Evolutionary conservation across 345 rosid genomes (phyloP), one percentile per base, ranked within the genome.

Genomic region (Clausena lansium): DNA sequence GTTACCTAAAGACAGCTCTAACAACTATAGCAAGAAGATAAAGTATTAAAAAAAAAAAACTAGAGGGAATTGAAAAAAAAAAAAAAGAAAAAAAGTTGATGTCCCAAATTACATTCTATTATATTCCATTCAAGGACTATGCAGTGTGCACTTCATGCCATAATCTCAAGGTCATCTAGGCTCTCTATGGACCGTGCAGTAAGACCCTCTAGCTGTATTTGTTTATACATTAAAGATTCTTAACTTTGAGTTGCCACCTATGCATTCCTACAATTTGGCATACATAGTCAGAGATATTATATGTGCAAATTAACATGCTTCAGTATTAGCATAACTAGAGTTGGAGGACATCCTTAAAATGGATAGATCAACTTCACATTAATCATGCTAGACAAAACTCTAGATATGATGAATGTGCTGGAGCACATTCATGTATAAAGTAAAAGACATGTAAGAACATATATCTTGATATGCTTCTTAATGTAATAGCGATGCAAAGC

Each of bases 281-380:
- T 2, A 28, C n/a, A 59, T 15, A 1, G 27, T 24, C 50, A 71
- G 47, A 45, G 24, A 58, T 73, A 6, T 36, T 36, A 57, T 30
- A 71, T 6, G 13, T 33, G 13, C 54, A 60, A 73, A 59, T 38
- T 38, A 59, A 60, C 36, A 38, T 4, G 58, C 39, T 60, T 61
- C 41, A 38, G 11, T 38, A 74, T 41, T 17, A 14, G 55, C 30
- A 58, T n/a, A 54, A n/a, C 65, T 36, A 32, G 5, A n/a, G 11
- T 24, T 20, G 59, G 52, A 8, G 33, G 39, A 47, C 61, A 75
- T 11, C 35, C 8, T 22, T 64, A 50, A 35, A 13, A 61, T 7
- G 20, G 6, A 50, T n/a, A 60, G 69, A 60, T 59, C 58, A 45
- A n/a, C 71, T 78, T 62, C 68, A 71, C 8, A 54, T 36, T 62